Evolutionary conservation across 495 filamentous ascomycete genomes (phyloP).

Genomic region (Clohesyomyces aquaticus): DNA sequence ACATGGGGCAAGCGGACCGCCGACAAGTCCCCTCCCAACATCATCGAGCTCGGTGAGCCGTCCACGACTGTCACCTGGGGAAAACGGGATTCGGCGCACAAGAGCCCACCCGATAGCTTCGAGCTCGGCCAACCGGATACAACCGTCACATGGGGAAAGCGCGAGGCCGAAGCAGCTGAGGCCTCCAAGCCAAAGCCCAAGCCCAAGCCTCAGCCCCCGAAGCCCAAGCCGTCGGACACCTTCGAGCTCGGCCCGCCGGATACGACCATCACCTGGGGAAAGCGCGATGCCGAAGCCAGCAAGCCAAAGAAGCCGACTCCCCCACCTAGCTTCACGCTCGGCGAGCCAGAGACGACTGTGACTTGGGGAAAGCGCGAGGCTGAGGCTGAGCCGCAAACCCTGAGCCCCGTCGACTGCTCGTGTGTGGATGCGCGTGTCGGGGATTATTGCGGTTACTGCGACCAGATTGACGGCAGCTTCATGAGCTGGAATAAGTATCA

Average conservation of each 20-base stretch:
- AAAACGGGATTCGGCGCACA: conserved; percentile 7
- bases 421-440: background rate
- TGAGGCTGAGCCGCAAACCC: background rate
- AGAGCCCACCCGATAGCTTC: conserved; percentile 14
- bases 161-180: conserved; percentile 7
- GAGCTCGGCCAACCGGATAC: conserved; percentile 23
- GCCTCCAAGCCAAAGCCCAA: no score
- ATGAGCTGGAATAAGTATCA: conserved; percentile 4
- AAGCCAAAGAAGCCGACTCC: background rate
- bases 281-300: background rate
- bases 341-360: conserved; percentile 21
- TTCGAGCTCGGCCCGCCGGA: conserved; percentile 19
- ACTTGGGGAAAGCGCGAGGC: conserved; percentile 30
- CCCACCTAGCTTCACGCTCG: conserved; percentile 2
- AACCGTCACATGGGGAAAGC: conserved; percentile 25
- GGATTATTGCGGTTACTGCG: conserved; percentile 6
- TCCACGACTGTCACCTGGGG: conserved; percentile 29
- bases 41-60: conserved; percentile 9
- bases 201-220: background rate
- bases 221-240: conserved; percentile 7
- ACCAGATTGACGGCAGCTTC: conserved; percentile 4
- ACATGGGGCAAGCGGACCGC: conserved; percentile 31
- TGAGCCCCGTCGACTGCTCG: background rate
- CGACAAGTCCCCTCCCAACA: conserved; percentile 1
- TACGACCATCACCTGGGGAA: conserved; percentile 21